phyloP scores from a whole-genome alignment of 768 basidiomycete species.

The Chalciporus chontae region DNA sequence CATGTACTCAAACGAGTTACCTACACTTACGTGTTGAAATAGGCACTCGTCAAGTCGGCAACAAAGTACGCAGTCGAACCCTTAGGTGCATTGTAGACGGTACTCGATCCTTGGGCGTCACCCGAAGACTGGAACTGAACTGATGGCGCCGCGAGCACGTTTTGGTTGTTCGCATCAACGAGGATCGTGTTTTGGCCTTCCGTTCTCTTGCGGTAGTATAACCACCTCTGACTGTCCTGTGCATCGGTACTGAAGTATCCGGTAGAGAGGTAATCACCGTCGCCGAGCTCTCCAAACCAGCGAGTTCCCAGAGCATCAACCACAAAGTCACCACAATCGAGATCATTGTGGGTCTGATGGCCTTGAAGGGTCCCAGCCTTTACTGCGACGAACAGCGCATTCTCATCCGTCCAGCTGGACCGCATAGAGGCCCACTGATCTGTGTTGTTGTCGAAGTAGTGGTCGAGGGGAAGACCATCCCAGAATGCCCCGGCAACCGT shows the following conservation, averaged over 20 bases:
- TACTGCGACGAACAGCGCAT: slow-evolving; percentile 81
- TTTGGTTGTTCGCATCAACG: slow-evolving; percentile 74
- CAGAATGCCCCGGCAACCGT: slow-evolving; percentile 85
- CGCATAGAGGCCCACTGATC: slow-evolving; percentile 93
- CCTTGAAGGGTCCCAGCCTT: slow-evolving; percentile 79
- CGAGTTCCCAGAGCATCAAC: slow-evolving; percentile 90
- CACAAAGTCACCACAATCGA: slow-evolving; percentile 94
- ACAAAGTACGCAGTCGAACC: slow-evolving; percentile 79
- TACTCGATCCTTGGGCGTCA: slow-evolving; percentile 83
- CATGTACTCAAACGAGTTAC: not conserved
- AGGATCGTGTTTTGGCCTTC: slow-evolving; percentile 96
- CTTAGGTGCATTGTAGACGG: slow-evolving; percentile 58
- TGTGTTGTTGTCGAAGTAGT: slow-evolving; percentile 65
- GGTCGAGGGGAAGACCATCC: slow-evolving; percentile 80
- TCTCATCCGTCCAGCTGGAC: slow-evolving; percentile 85
- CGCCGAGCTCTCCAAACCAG: slow-evolving; percentile 94
- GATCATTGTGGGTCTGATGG: slow-evolving; percentile 93
- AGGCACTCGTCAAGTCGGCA: slow-evolving; percentile 76
- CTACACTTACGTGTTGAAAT: slow-evolving; percentile 61
- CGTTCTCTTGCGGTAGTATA: slow-evolving; percentile 94
- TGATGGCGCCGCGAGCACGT: slow-evolving; percentile 63
- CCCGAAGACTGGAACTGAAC: slow-evolving; percentile 48
- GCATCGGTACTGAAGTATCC: slow-evolving; percentile 76
- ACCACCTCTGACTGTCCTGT: slow-evolving; percentile 74
- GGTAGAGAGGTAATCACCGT: slow-evolving; percentile 72